These are phyloP conservation scores for Rhynchospora pubera DNA, from an alignment of 176 grass and related monocot genomes.

Conservation along the genomic window DNA sequence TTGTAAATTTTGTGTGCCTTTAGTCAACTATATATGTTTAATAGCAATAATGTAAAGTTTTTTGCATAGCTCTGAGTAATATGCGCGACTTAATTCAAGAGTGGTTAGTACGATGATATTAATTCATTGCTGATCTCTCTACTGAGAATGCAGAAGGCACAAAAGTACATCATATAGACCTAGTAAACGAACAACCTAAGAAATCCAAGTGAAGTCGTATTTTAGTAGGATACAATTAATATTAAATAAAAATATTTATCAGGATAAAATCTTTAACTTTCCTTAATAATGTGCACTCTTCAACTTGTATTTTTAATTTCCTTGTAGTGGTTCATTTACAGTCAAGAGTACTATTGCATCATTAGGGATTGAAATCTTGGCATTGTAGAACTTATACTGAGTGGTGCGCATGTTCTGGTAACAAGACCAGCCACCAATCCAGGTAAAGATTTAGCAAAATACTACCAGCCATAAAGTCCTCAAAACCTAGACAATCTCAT, in stretches of 20 bases:
- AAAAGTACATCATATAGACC: neutral
- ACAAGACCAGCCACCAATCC: neutral
- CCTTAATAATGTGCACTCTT: neutral
- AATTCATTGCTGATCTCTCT: neutral
- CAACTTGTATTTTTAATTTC: neutral
- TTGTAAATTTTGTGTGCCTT: slow-evolving; percentile 1
- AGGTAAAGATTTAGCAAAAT: neutral
- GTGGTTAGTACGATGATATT: neutral
- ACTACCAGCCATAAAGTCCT: neutral
- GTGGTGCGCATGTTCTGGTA: neutral
- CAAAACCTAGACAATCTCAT: neutral
- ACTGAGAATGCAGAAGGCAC: neutral
- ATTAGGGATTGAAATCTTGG: neutral
- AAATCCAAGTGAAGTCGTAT: too few species aligned
- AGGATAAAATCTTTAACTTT: neutral
- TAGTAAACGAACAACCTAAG: neutral
- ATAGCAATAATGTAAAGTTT: neutral
- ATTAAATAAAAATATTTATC: neutral
- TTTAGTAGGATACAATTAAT: neutral
- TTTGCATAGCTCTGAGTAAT: neutral
- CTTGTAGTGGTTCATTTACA: neutral
- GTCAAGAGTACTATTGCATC: neutral
- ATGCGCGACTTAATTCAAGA: neutral
- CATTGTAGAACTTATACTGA: neutral
- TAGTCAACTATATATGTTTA: neutral